These are phyloP conservation scores for Tetraselmis striata DNA, from an alignment of 139 green algal species.

Conservation along the genomic window DNA sequence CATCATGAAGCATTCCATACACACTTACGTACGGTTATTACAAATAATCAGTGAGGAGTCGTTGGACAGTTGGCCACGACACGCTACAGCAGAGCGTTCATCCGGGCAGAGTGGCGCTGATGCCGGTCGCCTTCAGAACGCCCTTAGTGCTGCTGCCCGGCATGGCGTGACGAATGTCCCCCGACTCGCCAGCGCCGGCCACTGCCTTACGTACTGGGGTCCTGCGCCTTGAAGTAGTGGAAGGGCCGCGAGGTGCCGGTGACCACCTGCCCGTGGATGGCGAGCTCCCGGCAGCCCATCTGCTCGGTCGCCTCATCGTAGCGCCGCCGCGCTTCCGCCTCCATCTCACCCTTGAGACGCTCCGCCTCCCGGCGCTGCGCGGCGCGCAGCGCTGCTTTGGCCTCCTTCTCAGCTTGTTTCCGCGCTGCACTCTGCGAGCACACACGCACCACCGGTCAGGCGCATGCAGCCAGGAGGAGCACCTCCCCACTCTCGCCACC, in stretches of 20 bases:
- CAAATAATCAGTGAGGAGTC: no score
- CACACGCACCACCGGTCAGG: no score
- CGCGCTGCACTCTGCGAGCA: not conserved
- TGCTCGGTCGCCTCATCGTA: not conserved
- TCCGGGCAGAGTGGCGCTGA: no score
- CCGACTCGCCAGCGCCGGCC: not conserved
- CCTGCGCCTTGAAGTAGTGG: not conserved
- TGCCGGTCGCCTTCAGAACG: no score
- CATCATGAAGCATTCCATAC: no score
- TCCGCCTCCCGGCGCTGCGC: not conserved
- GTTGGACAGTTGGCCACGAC: no score
- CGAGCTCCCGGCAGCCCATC: not conserved
- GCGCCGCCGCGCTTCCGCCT: not conserved
- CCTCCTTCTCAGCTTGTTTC: not conserved
- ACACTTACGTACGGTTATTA: no score
- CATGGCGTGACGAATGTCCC: no score
- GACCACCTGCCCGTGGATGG: not conserved
- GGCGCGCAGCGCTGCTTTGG: not conserved
- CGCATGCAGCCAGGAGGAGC: no score
- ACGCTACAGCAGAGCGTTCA: no score
- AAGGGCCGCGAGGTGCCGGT: not conserved
- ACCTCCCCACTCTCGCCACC: no score
- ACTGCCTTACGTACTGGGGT: not conserved
- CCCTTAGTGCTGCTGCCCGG: no score
- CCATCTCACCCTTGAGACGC: not conserved